Conservation (phyloP, 1,284 basidiomycete species). For the Irpex lacteus region DNA sequence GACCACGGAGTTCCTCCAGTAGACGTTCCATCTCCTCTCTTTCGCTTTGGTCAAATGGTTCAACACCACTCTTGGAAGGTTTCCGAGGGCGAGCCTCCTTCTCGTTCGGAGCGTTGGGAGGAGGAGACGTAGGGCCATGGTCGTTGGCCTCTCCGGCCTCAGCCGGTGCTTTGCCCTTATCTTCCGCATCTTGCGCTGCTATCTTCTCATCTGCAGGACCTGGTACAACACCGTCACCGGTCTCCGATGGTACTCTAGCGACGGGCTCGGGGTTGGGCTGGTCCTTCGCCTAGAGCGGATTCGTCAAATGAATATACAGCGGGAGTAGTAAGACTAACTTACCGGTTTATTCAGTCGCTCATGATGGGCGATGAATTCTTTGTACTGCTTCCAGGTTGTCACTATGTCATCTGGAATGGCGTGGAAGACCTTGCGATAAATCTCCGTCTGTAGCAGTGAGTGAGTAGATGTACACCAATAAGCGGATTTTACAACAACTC, state of each 20-base stretch:
- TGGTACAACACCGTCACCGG: slow-evolving; percentile 43
- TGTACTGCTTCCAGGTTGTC: slow-evolving; percentile 94
- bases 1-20: slow-evolving; percentile 74
- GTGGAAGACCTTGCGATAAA: slow-evolving; percentile 92
- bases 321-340: slow-evolving; percentile 20
- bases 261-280: slow-evolving; percentile 42
- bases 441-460: slow-evolving; percentile 68
- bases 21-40: slow-evolving; percentile 86
- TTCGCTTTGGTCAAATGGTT: slow-evolving; percentile 81
- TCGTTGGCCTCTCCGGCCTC: slow-evolving; percentile 13
- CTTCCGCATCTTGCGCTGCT: slow-evolving; percentile 19
- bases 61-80: slow-evolving; percentile 43
- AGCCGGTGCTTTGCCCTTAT: slow-evolving; percentile 18
- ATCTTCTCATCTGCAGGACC: slow-evolving; percentile 21
- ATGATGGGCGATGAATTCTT: slow-evolving; percentile 76
- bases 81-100: slow-evolving; percentile 36
- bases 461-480: slow-evolving; percentile 12
- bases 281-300: slow-evolving; percentile 42
- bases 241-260: slow-evolving; percentile 56
- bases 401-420: slow-evolving; percentile 88
- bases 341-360: slow-evolving; percentile 74
- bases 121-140: slow-evolving; percentile 11
- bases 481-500: slow-evolving; percentile 29
- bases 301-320: not conserved
- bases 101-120: slow-evolving; percentile 22